phyloP scores from a whole-genome alignment of 179 eudicot species.

The Beta lomatogona region DNA sequence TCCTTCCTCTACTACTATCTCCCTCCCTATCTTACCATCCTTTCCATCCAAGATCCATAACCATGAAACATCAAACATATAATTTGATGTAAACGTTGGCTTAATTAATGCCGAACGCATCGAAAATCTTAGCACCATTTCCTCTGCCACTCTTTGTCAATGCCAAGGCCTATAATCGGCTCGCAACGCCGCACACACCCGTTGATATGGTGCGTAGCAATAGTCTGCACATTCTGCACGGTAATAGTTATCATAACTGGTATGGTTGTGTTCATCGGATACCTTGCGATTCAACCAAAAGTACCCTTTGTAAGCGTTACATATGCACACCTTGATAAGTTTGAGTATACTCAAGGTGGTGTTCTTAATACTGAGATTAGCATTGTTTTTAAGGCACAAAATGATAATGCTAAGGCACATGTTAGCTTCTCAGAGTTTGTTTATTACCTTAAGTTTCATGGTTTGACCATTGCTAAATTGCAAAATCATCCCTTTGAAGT shows the following conservation, averaged over 20 bases:
- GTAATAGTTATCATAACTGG: slow-evolving; percentile 54
- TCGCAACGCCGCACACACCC: slow-evolving; percentile 45
- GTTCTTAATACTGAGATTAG: slow-evolving; percentile 47
- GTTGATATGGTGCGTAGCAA: slow-evolving; percentile 59
- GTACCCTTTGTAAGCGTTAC: slow-evolving; percentile 54
- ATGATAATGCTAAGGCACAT: slow-evolving; percentile 53
- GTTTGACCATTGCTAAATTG: slow-evolving; percentile 44
- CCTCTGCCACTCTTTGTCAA: slow-evolving; percentile 17
- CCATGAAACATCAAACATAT: slow-evolving; percentile 8
- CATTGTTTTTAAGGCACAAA: slow-evolving; percentile 52
- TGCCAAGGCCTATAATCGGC: slow-evolving; percentile 28
- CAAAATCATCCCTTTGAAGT: slow-evolving; percentile 48
- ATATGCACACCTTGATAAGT: slow-evolving; percentile 48
- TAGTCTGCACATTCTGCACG: slow-evolving; percentile 62
- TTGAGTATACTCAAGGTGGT: slow-evolving; percentile 49
- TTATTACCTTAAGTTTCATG: slow-evolving; percentile 41
- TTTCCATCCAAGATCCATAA: not conserved
- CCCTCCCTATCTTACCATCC: slow-evolving; percentile 1
- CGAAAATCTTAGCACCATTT: not conserved
- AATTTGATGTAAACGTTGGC: slow-evolving; percentile 6
- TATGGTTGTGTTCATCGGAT: slow-evolving; percentile 54
- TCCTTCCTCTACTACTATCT: not conserved
- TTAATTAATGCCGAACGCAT: slow-evolving; percentile 21
- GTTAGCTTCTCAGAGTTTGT: slow-evolving; percentile 57
- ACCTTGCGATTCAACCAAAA: slow-evolving; percentile 49